These are phyloP conservation scores for Athelia sp. DNA, from an alignment of 1,284 basidiomycete species.

Conservation along the genomic window DNA sequence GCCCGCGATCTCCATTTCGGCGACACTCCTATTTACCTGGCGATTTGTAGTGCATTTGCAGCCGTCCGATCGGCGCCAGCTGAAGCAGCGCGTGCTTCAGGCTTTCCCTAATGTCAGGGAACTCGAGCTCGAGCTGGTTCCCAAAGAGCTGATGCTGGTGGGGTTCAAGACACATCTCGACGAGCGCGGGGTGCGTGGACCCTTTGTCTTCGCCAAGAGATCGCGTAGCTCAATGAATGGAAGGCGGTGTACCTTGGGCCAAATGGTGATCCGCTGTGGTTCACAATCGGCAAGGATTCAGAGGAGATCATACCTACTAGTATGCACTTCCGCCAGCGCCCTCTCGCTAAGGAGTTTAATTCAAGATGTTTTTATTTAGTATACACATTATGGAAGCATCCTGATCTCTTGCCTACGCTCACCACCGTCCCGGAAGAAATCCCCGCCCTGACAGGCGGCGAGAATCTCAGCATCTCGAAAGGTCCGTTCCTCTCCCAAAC, in stretches of 20 bases:
- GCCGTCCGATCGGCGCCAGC: slow-evolving; percentile 68
- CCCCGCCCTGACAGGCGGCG: slow-evolving; percentile 61
- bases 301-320: slow-evolving; percentile 69
- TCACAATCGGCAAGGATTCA: slow-evolving; percentile 64
- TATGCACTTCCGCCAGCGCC: slow-evolving; percentile 16
- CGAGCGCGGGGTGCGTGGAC: slow-evolving; percentile 55
- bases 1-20: too few relatives aligned
- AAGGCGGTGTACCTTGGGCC: slow-evolving; percentile 59
- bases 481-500: too few relatives aligned
- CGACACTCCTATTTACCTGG: too few relatives aligned
- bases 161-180: slow-evolving; percentile 62
- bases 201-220: slow-evolving; percentile 2
- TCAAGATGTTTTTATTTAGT: too few relatives aligned
- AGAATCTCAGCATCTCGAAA: too few relatives aligned
- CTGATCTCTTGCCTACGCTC: slow-evolving; percentile 56
- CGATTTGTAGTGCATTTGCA: too few relatives aligned
- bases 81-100: slow-evolving; percentile 53
- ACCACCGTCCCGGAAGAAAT: slow-evolving; percentile 61
- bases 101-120: slow-evolving; percentile 44
- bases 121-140: slow-evolving; percentile 58
- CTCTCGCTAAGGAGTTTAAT: background rate
- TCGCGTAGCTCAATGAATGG: slow-evolving; percentile 1
- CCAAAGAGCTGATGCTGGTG: slow-evolving; percentile 60
- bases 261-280: slow-evolving; percentile 80
- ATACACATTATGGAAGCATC: slow-evolving; percentile 73